Evolutionary conservation across 1,139 yeast genomes (phyloP).

Genomic region (Entelexis paramagnoliae): DNA sequence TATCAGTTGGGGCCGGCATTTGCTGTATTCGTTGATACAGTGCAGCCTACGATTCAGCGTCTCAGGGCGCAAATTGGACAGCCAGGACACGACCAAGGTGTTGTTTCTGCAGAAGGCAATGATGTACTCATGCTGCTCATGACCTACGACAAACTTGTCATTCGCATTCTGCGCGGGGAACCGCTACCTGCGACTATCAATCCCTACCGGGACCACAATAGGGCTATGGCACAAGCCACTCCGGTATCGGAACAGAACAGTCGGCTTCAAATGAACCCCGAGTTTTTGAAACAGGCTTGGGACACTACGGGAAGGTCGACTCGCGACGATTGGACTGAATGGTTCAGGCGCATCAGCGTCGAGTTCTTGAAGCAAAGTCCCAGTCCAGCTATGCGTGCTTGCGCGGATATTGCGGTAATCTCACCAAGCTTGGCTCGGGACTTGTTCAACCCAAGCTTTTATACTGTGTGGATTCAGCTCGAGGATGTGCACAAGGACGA

Average conservation of each 20-base stretch:
- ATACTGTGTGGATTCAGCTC: slow-evolving; percentile 90
- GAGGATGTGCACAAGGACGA: slow-evolving; percentile 91
- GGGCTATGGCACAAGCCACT: slow-evolving; percentile 24
- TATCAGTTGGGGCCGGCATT: slow-evolving; percentile 79
- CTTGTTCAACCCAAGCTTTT: slow-evolving; percentile 87
- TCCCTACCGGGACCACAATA: slow-evolving; percentile 33
- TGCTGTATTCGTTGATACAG: slow-evolving; percentile 76
- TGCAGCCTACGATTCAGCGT: slow-evolving; percentile 41
- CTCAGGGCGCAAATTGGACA: slow-evolving; percentile 11
- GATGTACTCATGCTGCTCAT: slow-evolving; percentile 55
- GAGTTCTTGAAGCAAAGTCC: slow-evolving; percentile 88
- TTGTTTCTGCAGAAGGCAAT: slow-evolving; percentile 9
- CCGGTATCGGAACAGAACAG: slow-evolving; percentile 63
- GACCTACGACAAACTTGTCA: slow-evolving; percentile 70
- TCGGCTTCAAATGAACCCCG: slow-evolving; percentile 71
- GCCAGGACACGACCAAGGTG: slow-evolving; percentile 10
- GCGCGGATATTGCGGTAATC: slow-evolving; percentile 81
- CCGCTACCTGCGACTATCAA: slow-evolving; percentile 72
- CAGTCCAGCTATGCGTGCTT: slow-evolving; percentile 87
- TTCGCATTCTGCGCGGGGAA: slow-evolving; percentile 73
- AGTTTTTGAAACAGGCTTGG: slow-evolving; percentile 75
- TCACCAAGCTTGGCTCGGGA: slow-evolving; percentile 86
- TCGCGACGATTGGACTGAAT: slow-evolving; percentile 95
- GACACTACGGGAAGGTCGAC: slow-evolving; percentile 83
- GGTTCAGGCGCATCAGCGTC: slow-evolving; percentile 81